Conservation (phyloP, 108 stramenopile species). For the Skeletonema menzelii region DNA sequence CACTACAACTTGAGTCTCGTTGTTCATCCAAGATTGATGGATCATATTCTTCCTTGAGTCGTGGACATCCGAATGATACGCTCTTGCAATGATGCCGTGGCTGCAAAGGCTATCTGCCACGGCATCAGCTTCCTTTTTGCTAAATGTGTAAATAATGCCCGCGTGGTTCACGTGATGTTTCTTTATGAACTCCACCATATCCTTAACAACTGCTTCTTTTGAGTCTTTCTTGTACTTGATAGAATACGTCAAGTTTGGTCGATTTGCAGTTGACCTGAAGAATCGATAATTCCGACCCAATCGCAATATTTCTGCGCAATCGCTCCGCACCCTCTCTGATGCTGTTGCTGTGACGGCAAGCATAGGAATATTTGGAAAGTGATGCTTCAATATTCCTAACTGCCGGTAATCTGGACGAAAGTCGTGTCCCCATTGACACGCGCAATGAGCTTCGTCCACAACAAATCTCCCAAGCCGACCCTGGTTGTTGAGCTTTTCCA, state of each 20-base stretch:
- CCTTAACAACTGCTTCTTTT: slow-evolving; percentile 59
- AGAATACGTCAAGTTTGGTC: slow-evolving; percentile 90
- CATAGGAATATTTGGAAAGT: slow-evolving; percentile 73
- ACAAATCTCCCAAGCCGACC: slow-evolving; percentile 88
- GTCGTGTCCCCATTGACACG: slow-evolving; percentile 73
- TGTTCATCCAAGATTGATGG: slow-evolving; percentile 85
- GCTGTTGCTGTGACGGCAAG: slow-evolving; percentile 89
- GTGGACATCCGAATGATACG: slow-evolving; percentile 75
- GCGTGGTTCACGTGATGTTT: slow-evolving; percentile 52
- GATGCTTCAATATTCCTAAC: slow-evolving; percentile 82
- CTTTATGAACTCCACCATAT: slow-evolving; percentile 78
- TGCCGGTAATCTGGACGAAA: slow-evolving; percentile 94
- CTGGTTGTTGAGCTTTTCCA: slow-evolving; percentile 60
- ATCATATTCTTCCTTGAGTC: slow-evolving; percentile 54
- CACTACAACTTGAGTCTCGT: slow-evolving; percentile 88
- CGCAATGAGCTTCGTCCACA: slow-evolving; percentile 89
- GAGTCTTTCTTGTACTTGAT: slow-evolving; percentile 66
- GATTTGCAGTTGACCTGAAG: slow-evolving; percentile 82
- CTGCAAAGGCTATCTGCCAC: slow-evolving; percentile 68
- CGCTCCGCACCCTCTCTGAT: slow-evolving; percentile 86
- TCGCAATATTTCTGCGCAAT: slow-evolving; percentile 78
- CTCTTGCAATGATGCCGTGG: slow-evolving; percentile 79
- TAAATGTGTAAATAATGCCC: slow-evolving; percentile 93
- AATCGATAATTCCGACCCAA: slow-evolving; percentile 63
- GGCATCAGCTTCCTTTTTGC: slow-evolving; percentile 86